phyloP scores from a whole-genome alignment of 169 alveolate species.

The Cryptosporidium ubiquitum region DNA sequence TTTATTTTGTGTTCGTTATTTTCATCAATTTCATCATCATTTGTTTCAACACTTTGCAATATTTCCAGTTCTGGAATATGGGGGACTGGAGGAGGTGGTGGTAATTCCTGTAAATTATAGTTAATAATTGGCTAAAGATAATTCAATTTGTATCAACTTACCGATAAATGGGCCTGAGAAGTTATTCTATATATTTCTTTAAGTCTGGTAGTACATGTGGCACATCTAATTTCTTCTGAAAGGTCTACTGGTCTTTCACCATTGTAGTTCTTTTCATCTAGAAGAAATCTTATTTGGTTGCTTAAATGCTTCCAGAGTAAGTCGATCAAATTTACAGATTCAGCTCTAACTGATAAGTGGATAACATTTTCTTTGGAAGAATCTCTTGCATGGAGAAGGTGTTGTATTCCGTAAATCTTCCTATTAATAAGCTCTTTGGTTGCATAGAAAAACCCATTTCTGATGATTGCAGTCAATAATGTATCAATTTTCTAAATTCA shows the following conservation, averaged over 20 bases:
- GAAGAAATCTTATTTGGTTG: conserved; percentile 49
- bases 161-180: conserved; percentile 71
- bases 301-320: conserved; percentile 41
- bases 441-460: conserved; percentile 65
- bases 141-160: background rate
- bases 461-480: conserved; percentile 48
- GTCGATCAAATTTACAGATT: conserved; percentile 41
- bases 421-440: conserved; percentile 60
- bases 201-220: conserved; percentile 68
- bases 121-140: background rate
- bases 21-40: background rate
- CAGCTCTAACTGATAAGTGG: conserved; percentile 65
- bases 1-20: background rate
- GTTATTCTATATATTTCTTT: conserved; percentile 69
- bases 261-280: conserved; percentile 45
- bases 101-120: conserved; percentile 16
- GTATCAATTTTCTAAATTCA: conserved; percentile 46
- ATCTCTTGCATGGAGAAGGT: conserved; percentile 63
- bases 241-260: conserved; percentile 59
- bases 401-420: conserved; percentile 58
- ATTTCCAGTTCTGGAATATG: conserved; percentile 64
- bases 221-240: conserved; percentile 52
- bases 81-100: conserved; percentile 73
- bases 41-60: conserved; percentile 11
- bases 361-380: conserved; percentile 50